phyloP scores from a whole-genome alignment of 768 basidiomycete species.

The Trametopsis cervina region DNA sequence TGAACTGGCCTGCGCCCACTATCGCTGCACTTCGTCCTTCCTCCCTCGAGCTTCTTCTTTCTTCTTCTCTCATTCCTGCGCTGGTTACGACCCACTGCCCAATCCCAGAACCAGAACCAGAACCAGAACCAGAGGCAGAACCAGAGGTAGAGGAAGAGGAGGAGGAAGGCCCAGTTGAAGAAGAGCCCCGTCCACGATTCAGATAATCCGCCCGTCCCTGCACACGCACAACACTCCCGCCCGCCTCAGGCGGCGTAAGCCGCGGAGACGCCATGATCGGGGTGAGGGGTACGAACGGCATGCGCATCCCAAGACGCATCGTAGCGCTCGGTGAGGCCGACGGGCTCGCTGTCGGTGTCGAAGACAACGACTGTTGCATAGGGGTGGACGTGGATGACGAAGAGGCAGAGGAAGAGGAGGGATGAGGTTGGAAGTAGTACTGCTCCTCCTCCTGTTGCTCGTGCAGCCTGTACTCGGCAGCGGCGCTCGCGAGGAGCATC shows the following conservation, averaged over 20 bases:
- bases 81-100: too few species aligned
- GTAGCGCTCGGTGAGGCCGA: too few species aligned
- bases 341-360: not conserved
- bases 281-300: conserved; percentile 34
- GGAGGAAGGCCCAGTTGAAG: conserved; percentile 31
- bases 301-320: too few species aligned
- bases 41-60: too few species aligned
- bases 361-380: not conserved
- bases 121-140: conserved; percentile 8
- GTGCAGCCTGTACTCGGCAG: not conserved
- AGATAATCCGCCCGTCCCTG: not conserved
- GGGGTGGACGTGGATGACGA: not conserved
- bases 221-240: not conserved
- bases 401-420: not conserved
- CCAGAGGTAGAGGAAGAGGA: conserved; percentile 40
- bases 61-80: too few species aligned
- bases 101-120: too few species aligned
- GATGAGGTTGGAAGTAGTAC: not conserved
- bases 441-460: not conserved
- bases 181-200: conserved; percentile 4
- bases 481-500: not conserved
- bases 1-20: too few species aligned
- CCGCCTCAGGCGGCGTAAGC: conserved; percentile 32
- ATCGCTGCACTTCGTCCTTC: too few species aligned
- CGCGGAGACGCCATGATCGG: conserved; percentile 56